Evolutionary conservation across 2,329 filamentous ascomycete species (phyloP), one percentile per base, ranked within the genome.

Genomic region (Dothidotthia symphoricarpi): DNA sequence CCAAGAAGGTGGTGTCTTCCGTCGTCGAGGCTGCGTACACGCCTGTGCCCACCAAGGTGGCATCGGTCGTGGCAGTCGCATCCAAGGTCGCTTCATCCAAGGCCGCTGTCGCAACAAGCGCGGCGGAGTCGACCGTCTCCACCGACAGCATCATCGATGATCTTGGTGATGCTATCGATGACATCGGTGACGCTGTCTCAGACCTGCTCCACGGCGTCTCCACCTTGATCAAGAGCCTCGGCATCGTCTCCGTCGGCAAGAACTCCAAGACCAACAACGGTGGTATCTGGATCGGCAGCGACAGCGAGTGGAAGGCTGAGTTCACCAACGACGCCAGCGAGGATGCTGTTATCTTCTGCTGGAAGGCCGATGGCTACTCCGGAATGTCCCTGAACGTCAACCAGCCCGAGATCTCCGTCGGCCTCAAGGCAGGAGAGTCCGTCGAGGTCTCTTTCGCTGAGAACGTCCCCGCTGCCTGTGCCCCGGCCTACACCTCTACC

Each of bases 381-480:
- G 60, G 55, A 45, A 66, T 67, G 49, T 63, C 55, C 39, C 44
- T 69, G 50, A 69, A 67, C 55, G 51, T 45, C 36, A 51, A 62
- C 45, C 28, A 41, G 11, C 64, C 66, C 14, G 47, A 56, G 27
- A 60, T 75, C 45, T 66, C 66, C 26, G 62, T 69, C 43, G 64
- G 67, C 8, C 53, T 75, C 34, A 60, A 65, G 29, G 34, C 51
- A 4, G 67, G 67, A 41, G 45, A 64, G 43, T 53, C 34, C 22
- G 55, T 68, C 39, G 64, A 62, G 33, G 45, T 74, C 16, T 70
- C 69, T 26, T 61, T 68, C 30, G 66, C 57, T 16, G 55, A 60
- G 30, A 59, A 55, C 30, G 55, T 68, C 5, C 62, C 67, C 14
- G 65, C 69, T 19, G 70, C 62, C n/a, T 74, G 67, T 53, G 55